These are phyloP conservation scores for Mortierella sp. DNA, from an alignment of 371 early-diverging fungal species.

Conservation along the genomic window DNA sequence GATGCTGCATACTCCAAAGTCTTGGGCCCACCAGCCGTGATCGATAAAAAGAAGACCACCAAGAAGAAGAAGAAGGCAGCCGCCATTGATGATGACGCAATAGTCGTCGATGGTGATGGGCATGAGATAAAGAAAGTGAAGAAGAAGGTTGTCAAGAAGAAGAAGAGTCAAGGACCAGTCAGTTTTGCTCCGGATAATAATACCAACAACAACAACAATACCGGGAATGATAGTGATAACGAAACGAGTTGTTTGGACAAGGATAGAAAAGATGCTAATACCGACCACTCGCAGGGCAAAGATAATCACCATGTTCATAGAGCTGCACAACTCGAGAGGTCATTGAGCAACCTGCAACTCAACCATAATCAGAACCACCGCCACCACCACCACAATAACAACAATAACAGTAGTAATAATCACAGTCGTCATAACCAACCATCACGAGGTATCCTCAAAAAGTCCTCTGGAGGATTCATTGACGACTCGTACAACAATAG, in stretches of 20 bases:
- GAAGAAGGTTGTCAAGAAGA: constrained; percentile 33
- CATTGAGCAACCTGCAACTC: neutral
- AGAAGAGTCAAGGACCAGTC: constrained; percentile 28
- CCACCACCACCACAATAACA: too few relatives aligned
- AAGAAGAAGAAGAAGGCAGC: constrained; percentile 25
- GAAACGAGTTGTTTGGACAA: neutral
- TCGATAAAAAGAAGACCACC: constrained; percentile 27
- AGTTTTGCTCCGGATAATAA: constrained; percentile 13
- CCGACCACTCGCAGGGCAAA: neutral
- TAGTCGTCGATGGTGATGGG: neutral
- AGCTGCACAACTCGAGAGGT: neutral
- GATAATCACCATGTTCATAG: constrained; percentile 3
- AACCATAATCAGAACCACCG: neutral
- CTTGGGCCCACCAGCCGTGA: constrained; percentile 28
- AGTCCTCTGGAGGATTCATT: too few relatives aligned
- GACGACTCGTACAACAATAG: too few relatives aligned
- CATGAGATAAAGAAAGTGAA: constrained; percentile 18
- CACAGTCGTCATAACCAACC: neutral
- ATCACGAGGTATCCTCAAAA: too few relatives aligned
- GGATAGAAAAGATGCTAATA: neutral
- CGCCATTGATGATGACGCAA: neutral
- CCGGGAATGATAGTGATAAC: neutral
- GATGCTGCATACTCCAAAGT: constrained; percentile 5
- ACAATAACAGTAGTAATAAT: neutral
- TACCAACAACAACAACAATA: neutral